A percentile compares a stretch with the other conserved stretches of the same genome.
Evolutionary conservation across 768 basidiomycete genomes (phyloP).

Genomic region (Dioszegia hungarica): DNA sequence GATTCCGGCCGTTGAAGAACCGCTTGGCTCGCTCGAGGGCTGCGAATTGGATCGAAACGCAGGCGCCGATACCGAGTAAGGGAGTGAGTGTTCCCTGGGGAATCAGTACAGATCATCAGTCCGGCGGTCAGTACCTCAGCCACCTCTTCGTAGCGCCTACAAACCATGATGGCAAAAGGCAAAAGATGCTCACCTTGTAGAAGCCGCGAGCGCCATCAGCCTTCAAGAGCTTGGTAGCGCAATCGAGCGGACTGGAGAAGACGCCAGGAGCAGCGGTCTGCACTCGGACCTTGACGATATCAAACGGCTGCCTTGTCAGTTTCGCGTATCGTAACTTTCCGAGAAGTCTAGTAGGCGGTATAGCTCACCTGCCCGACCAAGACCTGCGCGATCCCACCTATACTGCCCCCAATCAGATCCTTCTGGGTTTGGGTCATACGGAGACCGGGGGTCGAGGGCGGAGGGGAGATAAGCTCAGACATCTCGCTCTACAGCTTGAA

Average conservation of each 20-base stretch:
- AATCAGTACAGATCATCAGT: slow-evolving; percentile 13
- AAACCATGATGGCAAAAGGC: no score
- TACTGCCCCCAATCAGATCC: slow-evolving; percentile 82
- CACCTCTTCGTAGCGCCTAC: no score
- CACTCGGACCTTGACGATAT: slow-evolving; percentile 90
- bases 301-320: slow-evolving; percentile 66
- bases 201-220: slow-evolving; percentile 90
- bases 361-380: slow-evolving; percentile 35
- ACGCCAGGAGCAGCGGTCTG: slow-evolving; percentile 89
- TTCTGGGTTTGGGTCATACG: slow-evolving; percentile 58
- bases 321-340: no score
- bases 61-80: slow-evolving; percentile 83
- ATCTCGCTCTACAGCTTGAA: slow-evolving; percentile 7
- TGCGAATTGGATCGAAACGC: slow-evolving; percentile 94
- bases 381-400: slow-evolving; percentile 76
- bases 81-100: slow-evolving; percentile 81
- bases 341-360: no score
- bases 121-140: no score
- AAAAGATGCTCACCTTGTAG: slow-evolving; percentile 66
- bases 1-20: slow-evolving; percentile 64
- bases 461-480: slow-evolving; percentile 42
- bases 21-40: slow-evolving; percentile 82
- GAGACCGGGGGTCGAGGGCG: slow-evolving; percentile 21
- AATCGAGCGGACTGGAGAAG: slow-evolving; percentile 79
- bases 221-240: slow-evolving; percentile 81